A percentile compares a stretch with the other conserved stretches of the same genome.
Evolutionary conservation across 1,284 basidiomycete genomes (phyloP).

Genomic region (Tilletia caries): DNA sequence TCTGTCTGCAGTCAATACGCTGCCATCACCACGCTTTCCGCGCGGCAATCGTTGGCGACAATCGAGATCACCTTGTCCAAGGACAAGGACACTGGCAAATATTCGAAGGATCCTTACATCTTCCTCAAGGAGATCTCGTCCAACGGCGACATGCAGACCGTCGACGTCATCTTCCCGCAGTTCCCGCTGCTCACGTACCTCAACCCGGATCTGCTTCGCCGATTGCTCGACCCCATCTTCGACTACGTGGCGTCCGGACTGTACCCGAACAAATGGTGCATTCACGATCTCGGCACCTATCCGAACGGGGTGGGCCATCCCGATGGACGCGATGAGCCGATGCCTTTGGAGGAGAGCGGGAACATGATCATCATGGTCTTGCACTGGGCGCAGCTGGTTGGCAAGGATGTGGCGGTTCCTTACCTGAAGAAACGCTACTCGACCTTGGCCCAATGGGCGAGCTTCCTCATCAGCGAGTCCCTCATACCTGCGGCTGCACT

Average conservation of each 20-base stretch:
- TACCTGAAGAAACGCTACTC: slow-evolving; percentile 59
- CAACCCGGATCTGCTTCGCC: slow-evolving; percentile 59
- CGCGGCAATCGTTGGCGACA: slow-evolving; percentile 44
- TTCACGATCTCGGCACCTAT: slow-evolving; percentile 49
- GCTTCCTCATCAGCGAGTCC: slow-evolving; percentile 66
- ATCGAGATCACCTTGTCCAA: slow-evolving; percentile 44
- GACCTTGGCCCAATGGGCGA: slow-evolving; percentile 69
- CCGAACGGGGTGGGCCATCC: slow-evolving; percentile 52
- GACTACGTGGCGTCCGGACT: slow-evolving; percentile 53
- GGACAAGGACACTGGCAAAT: slow-evolving; percentile 22
- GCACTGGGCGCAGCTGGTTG: slow-evolving; percentile 65
- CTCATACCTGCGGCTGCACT: slow-evolving; percentile 59
- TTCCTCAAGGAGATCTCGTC: slow-evolving; percentile 50
- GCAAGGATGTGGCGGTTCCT: slow-evolving; percentile 61
- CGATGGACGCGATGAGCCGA: slow-evolving; percentile 51
- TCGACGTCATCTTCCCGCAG: slow-evolving; percentile 55
- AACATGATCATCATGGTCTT: slow-evolving; percentile 65
- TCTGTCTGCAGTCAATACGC: slow-evolving; percentile 41
- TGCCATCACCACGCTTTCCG: slow-evolving; percentile 46
- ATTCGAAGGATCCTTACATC: slow-evolving; percentile 54
- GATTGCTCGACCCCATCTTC: slow-evolving; percentile 64
- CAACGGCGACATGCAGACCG: slow-evolving; percentile 51
- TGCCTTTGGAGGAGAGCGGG: slow-evolving; percentile 34
- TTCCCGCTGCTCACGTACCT: slow-evolving; percentile 59
- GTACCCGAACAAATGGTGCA: slow-evolving; percentile 52